These are phyloP conservation scores for Fusarium haematococcum DNA, from an alignment of 2,329 filamentous ascomycete genomes.

Conservation along the genomic window DNA sequence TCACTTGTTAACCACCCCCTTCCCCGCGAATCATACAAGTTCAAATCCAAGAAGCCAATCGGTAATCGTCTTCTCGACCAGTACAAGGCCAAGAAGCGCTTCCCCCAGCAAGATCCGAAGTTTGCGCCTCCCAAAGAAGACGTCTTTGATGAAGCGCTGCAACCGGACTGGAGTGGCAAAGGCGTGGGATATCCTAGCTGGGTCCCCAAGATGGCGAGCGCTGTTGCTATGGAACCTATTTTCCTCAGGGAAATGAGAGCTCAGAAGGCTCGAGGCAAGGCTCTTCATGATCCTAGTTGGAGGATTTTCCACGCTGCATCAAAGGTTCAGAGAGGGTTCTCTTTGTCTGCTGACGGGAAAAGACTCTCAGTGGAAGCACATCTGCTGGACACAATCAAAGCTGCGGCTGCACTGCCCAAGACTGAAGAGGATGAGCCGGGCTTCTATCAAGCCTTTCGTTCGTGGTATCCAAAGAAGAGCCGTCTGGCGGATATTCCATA, in stretches of 20 bases:
- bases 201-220: constrained; percentile 19
- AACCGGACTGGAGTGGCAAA: constrained; percentile 7
- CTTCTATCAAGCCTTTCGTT: background rate
- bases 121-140: constrained; percentile 10
- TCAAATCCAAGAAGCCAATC: constrained; percentile 13
- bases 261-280: background rate
- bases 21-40: constrained; percentile 3
- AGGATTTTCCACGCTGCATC: background rate
- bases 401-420: background rate
- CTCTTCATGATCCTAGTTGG: constrained; percentile 5
- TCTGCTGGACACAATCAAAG: background rate
- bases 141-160: constrained; percentile 4
- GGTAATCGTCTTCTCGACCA: background rate
- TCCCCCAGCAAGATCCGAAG: background rate
- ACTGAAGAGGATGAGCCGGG: background rate
- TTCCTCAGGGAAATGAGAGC: constrained; percentile 21
- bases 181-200: constrained; percentile 2
- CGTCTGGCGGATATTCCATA: background rate
- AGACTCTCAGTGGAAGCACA: background rate
- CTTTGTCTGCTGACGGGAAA: background rate
- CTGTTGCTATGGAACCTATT: constrained; percentile 11
- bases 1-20: constrained; percentile 15
- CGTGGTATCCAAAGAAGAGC: constrained; percentile 3
- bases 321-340: background rate
- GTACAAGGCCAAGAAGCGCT: constrained; percentile 9